Evolutionary conservation across 2,329 filamentous ascomycete genomes (phyloP).

Genomic region (Amauroascus niger): DNA sequence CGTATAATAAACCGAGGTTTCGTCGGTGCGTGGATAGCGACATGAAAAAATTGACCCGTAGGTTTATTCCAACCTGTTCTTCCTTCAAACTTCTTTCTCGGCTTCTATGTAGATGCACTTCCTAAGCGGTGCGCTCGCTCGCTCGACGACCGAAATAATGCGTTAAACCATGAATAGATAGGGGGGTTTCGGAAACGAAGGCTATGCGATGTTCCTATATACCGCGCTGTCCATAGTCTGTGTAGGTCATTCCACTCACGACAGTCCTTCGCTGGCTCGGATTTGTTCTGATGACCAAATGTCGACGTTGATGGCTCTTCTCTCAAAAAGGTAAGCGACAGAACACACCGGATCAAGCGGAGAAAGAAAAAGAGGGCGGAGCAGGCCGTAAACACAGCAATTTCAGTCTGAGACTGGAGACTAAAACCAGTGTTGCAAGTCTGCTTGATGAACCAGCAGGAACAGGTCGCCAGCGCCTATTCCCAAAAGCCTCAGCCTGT

Average conservation of each 20-base stretch:
- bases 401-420: conserved; percentile 6
- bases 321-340: neutral
- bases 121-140: neutral
- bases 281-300: neutral
- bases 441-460: conserved; percentile 1
- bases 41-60: neutral
- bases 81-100: neutral
- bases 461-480: conserved; percentile 6
- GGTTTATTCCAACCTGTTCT: neutral
- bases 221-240: neutral
- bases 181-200: neutral
- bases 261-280: neutral
- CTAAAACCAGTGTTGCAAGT: conserved; percentile 4
- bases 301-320: neutral
- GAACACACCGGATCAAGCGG: neutral
- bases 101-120: too few relatives aligned
- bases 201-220: neutral
- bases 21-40: neutral
- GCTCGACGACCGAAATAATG: neutral
- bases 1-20: neutral
- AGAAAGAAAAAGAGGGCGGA: too few relatives aligned
- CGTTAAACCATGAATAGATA: too few relatives aligned
- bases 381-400: neutral
- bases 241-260: neutral
- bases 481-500: neutral